Percentiles rank a stretch among this genome's conserved stretches.
Conservation (phyloP, 2,329 filamentous ascomycete species). For the Dactylonectria estremocensis region DNA sequence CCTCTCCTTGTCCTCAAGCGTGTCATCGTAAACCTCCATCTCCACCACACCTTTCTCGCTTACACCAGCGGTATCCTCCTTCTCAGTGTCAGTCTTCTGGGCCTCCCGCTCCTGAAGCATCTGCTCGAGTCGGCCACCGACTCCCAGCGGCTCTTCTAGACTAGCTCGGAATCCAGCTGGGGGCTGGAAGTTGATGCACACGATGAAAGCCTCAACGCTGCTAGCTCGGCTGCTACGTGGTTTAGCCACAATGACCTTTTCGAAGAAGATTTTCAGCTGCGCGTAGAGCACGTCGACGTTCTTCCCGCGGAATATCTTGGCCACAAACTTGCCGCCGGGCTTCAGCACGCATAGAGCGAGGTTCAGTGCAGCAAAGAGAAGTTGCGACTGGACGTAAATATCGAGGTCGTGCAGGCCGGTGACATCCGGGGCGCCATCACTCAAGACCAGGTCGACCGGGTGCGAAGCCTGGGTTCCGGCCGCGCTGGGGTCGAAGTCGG, state of each 20-base stretch:
- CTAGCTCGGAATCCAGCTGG: conserved; percentile 83
- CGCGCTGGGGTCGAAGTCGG: conserved; percentile 69
- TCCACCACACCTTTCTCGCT: conserved; percentile 60
- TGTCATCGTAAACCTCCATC: conserved; percentile 65
- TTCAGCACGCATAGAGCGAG: conserved; percentile 93
- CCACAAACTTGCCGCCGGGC: conserved; percentile 95
- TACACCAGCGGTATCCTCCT: conserved; percentile 59
- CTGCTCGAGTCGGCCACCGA: conserved; percentile 68
- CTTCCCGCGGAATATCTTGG: conserved; percentile 95
- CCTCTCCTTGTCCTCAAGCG: conserved; percentile 45
- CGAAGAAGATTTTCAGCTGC: conserved; percentile 92
- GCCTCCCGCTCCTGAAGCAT: conserved; percentile 63
- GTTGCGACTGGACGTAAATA: conserved; percentile 97
- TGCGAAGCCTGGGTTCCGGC: conserved; percentile 72
- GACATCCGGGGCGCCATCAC: conserved; percentile 95
- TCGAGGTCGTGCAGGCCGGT: conserved; percentile 97
- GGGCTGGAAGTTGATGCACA: conserved; percentile 90
- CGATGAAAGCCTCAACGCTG: conserved; percentile 96
- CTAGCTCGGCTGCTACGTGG: conserved; percentile 95
- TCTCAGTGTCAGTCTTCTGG: conserved; percentile 57
- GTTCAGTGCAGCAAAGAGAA: conserved; percentile 94
- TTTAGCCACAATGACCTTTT: conserved; percentile 90
- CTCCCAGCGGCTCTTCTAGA: conserved; percentile 81
- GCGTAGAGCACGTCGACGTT: conserved; percentile 97
- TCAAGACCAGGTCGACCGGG: conserved; percentile 93